A percentile compares a stretch with the other conserved stretches of the same genome.
phyloP scores from a whole-genome alignment of 805 yeast species.

The Schwanniomyces occidentalis region DNA sequence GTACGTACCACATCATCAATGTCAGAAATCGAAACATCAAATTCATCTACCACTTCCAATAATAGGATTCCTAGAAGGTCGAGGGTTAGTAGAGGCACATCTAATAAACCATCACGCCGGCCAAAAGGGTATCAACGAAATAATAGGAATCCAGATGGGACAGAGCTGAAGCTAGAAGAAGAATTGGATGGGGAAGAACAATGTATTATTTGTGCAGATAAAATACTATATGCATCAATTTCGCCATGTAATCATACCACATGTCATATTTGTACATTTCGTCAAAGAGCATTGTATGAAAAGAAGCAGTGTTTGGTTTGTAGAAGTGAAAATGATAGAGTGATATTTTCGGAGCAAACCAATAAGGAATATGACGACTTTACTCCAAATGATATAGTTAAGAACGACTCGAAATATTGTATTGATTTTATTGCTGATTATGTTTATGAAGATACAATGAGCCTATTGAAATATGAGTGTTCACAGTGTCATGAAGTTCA shows the following conservation, averaged over 20 bases:
- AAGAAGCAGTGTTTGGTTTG: slow-evolving; percentile 81
- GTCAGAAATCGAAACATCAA: too few relatives aligned
- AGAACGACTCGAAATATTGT: slow-evolving; percentile 46
- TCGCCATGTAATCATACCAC: slow-evolving; percentile 84
- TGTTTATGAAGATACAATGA: slow-evolving; percentile 50
- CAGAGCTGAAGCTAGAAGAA: slow-evolving; percentile 23
- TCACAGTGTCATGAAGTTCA: slow-evolving; percentile 38
- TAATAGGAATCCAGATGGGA: slow-evolving; percentile 5
- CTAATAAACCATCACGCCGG: slow-evolving; percentile 3
- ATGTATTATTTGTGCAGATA: slow-evolving; percentile 86
- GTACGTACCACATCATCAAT: too few relatives aligned
- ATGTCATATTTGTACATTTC: slow-evolving; percentile 79
- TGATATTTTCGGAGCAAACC: slow-evolving; percentile 57
- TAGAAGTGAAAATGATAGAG: slow-evolving; percentile 61
- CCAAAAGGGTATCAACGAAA: slow-evolving; percentile 6
- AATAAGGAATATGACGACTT: slow-evolving; percentile 40
- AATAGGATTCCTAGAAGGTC: slow-evolving; percentile 3
- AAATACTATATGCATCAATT: slow-evolving; percentile 60
- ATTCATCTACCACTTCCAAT: too few relatives aligned
- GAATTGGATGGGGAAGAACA: slow-evolving; percentile 38
- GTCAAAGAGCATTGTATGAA: slow-evolving; percentile 78
- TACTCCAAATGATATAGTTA: slow-evolving; percentile 26
- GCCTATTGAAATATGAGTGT: slow-evolving; percentile 58
- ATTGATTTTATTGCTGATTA: slow-evolving; percentile 58
- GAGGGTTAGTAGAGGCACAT: slow-evolving; percentile 8